Evolutionary conservation across 2,329 filamentous ascomycete genomes (phyloP).

Genomic region (Ascochyta fabae): DNA sequence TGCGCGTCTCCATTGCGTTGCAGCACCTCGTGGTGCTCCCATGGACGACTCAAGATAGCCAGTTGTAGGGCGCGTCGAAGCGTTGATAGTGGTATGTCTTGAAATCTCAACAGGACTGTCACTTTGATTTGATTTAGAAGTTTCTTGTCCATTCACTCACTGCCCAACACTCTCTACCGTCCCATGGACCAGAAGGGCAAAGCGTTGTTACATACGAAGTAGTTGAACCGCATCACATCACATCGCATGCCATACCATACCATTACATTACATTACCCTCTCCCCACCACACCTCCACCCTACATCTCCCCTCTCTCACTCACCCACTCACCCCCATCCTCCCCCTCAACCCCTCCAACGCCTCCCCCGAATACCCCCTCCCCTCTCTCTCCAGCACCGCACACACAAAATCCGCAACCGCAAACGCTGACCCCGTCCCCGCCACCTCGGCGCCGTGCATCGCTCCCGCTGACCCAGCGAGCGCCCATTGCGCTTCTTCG

Average conservation of each 20-base stretch:
- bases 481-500: constrained; percentile 13
- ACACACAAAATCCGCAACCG: constrained; percentile 3
- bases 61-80: constrained; percentile 14
- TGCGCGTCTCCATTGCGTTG: constrained; percentile 26
- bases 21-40: constrained; percentile 31
- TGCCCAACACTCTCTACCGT: constrained; percentile 10
- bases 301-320: background rate
- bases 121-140: background rate
- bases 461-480: constrained; percentile 1
- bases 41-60: constrained; percentile 24
- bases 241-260: background rate
- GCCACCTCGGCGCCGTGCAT: constrained; percentile 3
- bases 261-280: too few relatives aligned
- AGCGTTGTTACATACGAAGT: constrained; percentile 5
- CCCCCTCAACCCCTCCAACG: background rate
- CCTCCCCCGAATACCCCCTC: background rate
- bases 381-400: background rate
- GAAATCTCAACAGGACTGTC: too few relatives aligned
- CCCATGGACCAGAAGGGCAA: constrained; percentile 11
- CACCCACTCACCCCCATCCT: too few relatives aligned
- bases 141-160: background rate
- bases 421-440: constrained; percentile 7
- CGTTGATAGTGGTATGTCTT: background rate
- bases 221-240: background rate
- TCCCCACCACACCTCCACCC: too few relatives aligned